Conservation (phyloP, 108 stramenopile species). For the Conticribra guillardii region DNA sequence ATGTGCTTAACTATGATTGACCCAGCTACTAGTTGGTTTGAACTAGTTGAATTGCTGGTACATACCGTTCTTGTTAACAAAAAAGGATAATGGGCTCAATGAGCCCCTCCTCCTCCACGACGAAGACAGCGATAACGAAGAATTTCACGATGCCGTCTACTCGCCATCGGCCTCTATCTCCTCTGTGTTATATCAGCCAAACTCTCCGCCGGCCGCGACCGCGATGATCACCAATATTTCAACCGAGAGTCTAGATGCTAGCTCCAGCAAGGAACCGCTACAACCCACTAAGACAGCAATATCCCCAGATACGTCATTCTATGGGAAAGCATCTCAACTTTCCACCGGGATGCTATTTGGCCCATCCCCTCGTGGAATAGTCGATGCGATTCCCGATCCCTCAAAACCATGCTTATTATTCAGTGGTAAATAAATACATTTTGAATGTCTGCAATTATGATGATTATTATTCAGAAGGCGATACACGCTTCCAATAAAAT, state of each 20-base stretch:
- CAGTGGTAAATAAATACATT: background rate
- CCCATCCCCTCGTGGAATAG: slow-evolving; percentile 28
- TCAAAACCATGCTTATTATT: slow-evolving; percentile 39
- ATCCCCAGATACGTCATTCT: slow-evolving; percentile 22
- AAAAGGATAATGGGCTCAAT: slow-evolving; percentile 12
- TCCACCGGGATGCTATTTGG: slow-evolving; percentile 39
- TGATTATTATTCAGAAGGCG: no score
- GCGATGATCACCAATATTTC: no score
- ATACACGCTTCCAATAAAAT: no score
- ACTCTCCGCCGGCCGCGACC: background rate
- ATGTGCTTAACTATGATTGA: no score
- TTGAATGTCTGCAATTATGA: background rate
- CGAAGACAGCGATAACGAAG: slow-evolving; percentile 9
- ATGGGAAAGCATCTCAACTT: slow-evolving; percentile 37
- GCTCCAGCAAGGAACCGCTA: background rate
- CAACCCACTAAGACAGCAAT: background rate
- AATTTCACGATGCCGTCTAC: slow-evolving; percentile 23
- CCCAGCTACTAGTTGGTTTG: no score
- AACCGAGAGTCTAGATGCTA: no score
- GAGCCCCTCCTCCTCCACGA: slow-evolving; percentile 25
- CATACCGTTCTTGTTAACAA: no score
- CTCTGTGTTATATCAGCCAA: slow-evolving; percentile 3
- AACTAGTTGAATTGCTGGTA: no score
- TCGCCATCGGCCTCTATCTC: slow-evolving; percentile 1
- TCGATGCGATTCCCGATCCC: slow-evolving; percentile 27